Evolutionary conservation across 2,329 filamentous ascomycete genomes (phyloP).

Genomic region (Penicillium crustosum): DNA sequence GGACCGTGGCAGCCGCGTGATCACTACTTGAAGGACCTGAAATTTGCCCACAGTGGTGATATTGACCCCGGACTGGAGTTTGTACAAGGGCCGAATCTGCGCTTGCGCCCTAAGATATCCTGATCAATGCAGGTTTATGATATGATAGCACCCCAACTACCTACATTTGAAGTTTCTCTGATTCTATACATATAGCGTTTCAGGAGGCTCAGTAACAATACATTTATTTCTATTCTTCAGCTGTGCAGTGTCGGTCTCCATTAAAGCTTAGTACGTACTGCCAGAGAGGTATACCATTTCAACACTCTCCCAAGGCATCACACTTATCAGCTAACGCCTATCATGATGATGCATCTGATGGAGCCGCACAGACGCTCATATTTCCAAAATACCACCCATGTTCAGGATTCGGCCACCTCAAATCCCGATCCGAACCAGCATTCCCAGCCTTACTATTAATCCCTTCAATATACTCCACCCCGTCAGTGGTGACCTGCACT

Average conservation of each 20-base stretch:
- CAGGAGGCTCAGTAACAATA: not conserved
- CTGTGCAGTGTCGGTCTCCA: not conserved
- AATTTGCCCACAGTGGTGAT: constrained; percentile 39
- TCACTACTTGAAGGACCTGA: constrained; percentile 42
- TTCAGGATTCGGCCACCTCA: not conserved
- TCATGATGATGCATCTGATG: not conserved
- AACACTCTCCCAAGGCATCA: not conserved
- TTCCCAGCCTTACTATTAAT: constrained; percentile 1
- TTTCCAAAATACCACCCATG: constrained; percentile 9
- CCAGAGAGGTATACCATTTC: too few species aligned
- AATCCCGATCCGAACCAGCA: not conserved
- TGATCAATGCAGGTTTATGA: not conserved
- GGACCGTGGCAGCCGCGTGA: constrained; percentile 43
- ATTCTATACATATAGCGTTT: not conserved
- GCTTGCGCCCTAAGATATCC: constrained; percentile 14
- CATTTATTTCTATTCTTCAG: not conserved
- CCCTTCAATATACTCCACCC: not conserved
- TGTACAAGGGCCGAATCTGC: constrained; percentile 20
- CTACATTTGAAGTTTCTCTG: not conserved
- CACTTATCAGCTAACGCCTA: not conserved
- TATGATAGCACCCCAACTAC: not conserved
- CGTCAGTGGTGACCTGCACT: not conserved
- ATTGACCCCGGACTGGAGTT: constrained; percentile 37
- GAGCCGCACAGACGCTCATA: not conserved
- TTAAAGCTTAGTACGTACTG: too few species aligned